phyloP scores from a whole-genome alignment of 2,329 filamentous ascomycete genomes.

The Fusarium protoensiforme region DNA sequence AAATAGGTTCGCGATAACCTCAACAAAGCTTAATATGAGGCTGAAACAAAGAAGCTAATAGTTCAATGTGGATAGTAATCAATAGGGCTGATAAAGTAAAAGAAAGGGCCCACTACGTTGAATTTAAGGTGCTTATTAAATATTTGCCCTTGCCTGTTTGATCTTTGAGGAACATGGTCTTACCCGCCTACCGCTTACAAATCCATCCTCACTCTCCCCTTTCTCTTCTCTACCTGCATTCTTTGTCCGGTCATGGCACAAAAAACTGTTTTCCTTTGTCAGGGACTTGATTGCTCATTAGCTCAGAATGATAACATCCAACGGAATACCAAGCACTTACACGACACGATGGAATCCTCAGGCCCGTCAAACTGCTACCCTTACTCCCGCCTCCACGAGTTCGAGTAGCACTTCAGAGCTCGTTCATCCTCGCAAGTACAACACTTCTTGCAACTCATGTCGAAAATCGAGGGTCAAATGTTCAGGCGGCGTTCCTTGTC shows the following conservation, averaged over 20 bases:
- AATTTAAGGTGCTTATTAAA: not conserved
- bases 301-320: not conserved
- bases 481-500: constrained; percentile 3
- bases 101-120: not conserved
- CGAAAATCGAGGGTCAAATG: constrained; percentile 16
- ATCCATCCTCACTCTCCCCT: not conserved
- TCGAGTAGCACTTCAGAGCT: not conserved
- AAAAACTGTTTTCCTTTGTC: not conserved
- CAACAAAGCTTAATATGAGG: no score
- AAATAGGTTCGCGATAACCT: no score
- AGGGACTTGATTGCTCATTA: not conserved
- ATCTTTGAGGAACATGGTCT: not conserved
- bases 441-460: constrained; percentile 16
- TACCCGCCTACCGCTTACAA: not conserved
- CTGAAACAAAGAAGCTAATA: not conserved
- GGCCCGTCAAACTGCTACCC: not conserved
- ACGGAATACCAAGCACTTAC: not conserved
- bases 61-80: not conserved
- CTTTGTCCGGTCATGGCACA: not conserved
- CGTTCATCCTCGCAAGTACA: not conserved
- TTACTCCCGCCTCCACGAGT: not conserved
- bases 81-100: not conserved
- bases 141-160: not conserved
- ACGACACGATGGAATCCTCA: constrained; percentile 2
- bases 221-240: not conserved